These are phyloP conservation scores for Uromyces viciae-fabae DNA, from an alignment of 1,284 basidiomycete genomes.

Conservation along the genomic window DNA sequence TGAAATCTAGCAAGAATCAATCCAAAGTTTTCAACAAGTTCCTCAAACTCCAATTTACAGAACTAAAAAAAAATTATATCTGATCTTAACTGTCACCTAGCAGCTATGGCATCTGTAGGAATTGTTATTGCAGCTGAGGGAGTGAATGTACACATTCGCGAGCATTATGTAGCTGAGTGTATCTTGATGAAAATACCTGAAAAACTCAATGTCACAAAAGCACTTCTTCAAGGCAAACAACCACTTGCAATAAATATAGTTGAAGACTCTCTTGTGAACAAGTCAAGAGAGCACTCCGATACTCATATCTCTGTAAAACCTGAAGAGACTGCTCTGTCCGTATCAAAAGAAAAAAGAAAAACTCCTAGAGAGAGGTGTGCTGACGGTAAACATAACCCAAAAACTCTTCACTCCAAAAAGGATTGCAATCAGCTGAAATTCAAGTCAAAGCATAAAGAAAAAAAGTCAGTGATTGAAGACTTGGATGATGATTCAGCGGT, in stretches of 20 bases:
- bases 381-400: slow-evolving; percentile 8
- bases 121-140: background rate
- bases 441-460: background rate
- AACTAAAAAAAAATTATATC: too few relatives aligned
- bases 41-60: background rate
- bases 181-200: background rate
- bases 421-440: background rate
- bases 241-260: background rate
- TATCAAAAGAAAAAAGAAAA: background rate
- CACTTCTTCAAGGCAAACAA: background rate
- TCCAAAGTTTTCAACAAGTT: background rate
- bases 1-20: background rate
- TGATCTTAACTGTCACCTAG: too few relatives aligned
- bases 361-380: too few relatives aligned
- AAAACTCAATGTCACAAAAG: background rate
- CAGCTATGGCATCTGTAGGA: background rate
- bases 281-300: background rate
- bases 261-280: background rate
- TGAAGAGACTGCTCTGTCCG: background rate
- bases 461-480: background rate
- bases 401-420: background rate
- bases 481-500: background rate
- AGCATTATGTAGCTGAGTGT: background rate
- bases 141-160: background rate
- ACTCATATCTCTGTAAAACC: background rate